These are phyloP conservation scores for Leptodermis oblonga DNA, from an alignment of 257 asterid genomes.

Conservation along the genomic window DNA sequence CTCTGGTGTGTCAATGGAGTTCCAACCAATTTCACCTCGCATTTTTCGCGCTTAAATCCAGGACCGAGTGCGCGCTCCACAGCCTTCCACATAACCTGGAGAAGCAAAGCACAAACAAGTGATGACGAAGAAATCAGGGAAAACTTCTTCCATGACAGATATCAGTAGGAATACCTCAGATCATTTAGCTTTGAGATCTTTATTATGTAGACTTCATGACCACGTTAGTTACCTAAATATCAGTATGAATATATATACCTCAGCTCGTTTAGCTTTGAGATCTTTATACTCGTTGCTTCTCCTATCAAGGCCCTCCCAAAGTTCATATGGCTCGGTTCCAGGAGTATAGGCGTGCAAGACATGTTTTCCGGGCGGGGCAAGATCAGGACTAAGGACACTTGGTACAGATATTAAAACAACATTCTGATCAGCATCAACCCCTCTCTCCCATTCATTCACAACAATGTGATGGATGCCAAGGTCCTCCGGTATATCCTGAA, in stretches of 20 bases:
- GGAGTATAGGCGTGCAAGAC: slow-evolving; percentile 87
- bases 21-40: slow-evolving; percentile 87
- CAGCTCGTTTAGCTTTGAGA: slow-evolving; percentile 81
- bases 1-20: slow-evolving; percentile 85
- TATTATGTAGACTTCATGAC: no score
- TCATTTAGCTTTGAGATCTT: slow-evolving; percentile 52
- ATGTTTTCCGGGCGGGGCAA: slow-evolving; percentile 91
- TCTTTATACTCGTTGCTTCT: slow-evolving; percentile 75
- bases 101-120: background rate
- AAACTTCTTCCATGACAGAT: background rate
- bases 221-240: no score
- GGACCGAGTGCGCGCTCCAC: slow-evolving; percentile 88
- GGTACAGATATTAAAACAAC: slow-evolving; percentile 88
- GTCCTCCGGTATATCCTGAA: slow-evolving; percentile 67
- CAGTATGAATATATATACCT: slow-evolving; percentile 41
- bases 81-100: slow-evolving; percentile 88
- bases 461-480: slow-evolving; percentile 92
- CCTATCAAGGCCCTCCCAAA: slow-evolving; percentile 92
- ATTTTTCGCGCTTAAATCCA: slow-evolving; percentile 63
- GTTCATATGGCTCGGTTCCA: slow-evolving; percentile 85
- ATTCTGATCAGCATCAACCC: slow-evolving; percentile 94
- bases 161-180: background rate
- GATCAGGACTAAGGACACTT: slow-evolving; percentile 71
- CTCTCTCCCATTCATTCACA: slow-evolving; percentile 89
- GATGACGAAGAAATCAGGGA: background rate